Percentiles rank a stretch among this genome's conserved stretches.
Evolutionary conservation across 176 grass and related monocot species (phyloP).

Genomic region (Elymus sibiricus): DNA sequence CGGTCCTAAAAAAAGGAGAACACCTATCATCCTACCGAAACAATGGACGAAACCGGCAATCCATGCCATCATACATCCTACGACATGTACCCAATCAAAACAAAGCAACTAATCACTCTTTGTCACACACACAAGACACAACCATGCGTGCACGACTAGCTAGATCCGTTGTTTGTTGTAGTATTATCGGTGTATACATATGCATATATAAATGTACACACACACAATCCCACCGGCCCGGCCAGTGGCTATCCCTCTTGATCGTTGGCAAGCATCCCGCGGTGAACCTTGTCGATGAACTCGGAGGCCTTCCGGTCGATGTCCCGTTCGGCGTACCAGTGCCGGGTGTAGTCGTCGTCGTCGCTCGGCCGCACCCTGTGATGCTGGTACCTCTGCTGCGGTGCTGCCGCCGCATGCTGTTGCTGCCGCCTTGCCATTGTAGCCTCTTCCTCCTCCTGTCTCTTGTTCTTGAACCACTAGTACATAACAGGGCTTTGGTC

Average conservation of each 20-base stretch:
- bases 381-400: background rate
- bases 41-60: too few relatives aligned
- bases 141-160: background rate
- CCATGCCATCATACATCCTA: too few relatives aligned
- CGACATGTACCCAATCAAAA: background rate
- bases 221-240: background rate
- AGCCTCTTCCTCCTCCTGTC: background rate
- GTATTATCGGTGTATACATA: too few relatives aligned
- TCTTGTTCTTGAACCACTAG: background rate
- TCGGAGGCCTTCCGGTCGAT: constrained; percentile 35
- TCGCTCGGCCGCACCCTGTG: constrained; percentile 43
- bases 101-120: background rate
- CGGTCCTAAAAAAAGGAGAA: too few relatives aligned
- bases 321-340: constrained; percentile 41
- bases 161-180: background rate
- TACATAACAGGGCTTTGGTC: too few relatives aligned
- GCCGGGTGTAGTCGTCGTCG: constrained; percentile 28
- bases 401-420: background rate
- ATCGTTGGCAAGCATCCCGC: background rate
- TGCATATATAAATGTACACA: too few relatives aligned
- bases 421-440: too few relatives aligned
- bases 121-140: background rate
- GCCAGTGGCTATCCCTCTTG: background rate
- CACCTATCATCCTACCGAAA: too few relatives aligned
- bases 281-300: constrained; percentile 45